Evolutionary conservation across 2,329 filamentous ascomycete genomes (phyloP).

Genomic region (Xylaria multiplex): DNA sequence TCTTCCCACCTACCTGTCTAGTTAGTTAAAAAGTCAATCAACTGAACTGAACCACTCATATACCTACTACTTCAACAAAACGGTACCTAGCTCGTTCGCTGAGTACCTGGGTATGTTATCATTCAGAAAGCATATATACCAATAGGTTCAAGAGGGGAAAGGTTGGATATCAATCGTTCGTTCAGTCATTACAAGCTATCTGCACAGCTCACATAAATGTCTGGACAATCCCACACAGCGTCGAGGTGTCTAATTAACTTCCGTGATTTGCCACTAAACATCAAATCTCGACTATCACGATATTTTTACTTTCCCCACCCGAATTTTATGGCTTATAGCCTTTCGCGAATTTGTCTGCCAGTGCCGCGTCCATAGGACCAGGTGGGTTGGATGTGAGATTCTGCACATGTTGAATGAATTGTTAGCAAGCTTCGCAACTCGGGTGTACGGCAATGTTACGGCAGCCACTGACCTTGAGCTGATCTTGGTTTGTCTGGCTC

Average conservation of each 20-base stretch:
- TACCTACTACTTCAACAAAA: no score
- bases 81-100: no score
- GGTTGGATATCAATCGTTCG: not conserved
- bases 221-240: not conserved
- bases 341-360: slow-evolving; percentile 71
- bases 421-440: not conserved
- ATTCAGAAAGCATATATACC: no score
- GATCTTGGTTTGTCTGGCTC: slow-evolving; percentile 64
- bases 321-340: slow-evolving; percentile 22
- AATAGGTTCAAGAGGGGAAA: not conserved
- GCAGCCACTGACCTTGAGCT: slow-evolving; percentile 59
- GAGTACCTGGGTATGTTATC: no score
- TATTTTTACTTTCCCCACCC: not conserved
- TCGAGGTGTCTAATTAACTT: not conserved
- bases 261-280: no score
- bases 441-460: not conserved
- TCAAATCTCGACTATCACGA: no score
- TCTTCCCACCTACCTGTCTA: no score
- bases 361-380: slow-evolving; percentile 68
- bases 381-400: slow-evolving; percentile 72
- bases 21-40: no score
- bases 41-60: no score
- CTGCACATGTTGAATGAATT: slow-evolving; percentile 47
- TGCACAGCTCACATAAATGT: not conserved
- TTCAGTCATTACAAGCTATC: slow-evolving; percentile 19